These are phyloP conservation scores for Penicillium sp. DNA, from an alignment of 2,329 filamentous ascomycete genomes.

Conservation along the genomic window DNA sequence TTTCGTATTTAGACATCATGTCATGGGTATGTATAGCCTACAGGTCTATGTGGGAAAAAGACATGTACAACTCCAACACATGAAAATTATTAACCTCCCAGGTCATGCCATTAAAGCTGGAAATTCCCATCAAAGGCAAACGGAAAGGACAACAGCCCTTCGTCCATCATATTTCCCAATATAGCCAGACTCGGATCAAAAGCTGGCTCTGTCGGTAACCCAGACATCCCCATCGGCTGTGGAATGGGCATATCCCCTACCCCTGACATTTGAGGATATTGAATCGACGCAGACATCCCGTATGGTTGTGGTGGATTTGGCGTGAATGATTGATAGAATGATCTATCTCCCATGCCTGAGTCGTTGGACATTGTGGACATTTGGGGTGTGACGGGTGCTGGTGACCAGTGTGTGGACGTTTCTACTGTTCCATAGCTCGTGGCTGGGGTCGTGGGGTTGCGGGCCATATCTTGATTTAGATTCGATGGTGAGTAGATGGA, in stretches of 20 bases:
- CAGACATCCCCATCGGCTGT: constrained; percentile 25
- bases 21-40: too few species aligned
- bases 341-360: not conserved
- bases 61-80: not conserved
- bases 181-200: constrained; percentile 31
- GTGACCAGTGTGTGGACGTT: constrained; percentile 15
- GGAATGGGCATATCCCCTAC: constrained; percentile 13
- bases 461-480: not conserved
- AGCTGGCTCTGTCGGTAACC: constrained; percentile 27
- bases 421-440: not conserved
- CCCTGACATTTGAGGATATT: constrained; percentile 21
- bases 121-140: constrained; percentile 24
- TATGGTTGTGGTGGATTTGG: constrained; percentile 1
- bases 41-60: not conserved
- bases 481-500: constrained; percentile 8
- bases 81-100: not conserved
- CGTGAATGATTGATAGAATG: not conserved
- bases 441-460: not conserved
- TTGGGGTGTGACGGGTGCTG: constrained; percentile 9
- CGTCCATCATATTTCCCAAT: constrained; percentile 35
- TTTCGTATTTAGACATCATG: too few species aligned
- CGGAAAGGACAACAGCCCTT: constrained; percentile 33
- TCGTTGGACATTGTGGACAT: not conserved
- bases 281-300: not conserved
- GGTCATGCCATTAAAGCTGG: constrained; percentile 15